Conservation (phyloP, 2,329 filamentous ascomycete species). For the Aspergillus sp. region DNA sequence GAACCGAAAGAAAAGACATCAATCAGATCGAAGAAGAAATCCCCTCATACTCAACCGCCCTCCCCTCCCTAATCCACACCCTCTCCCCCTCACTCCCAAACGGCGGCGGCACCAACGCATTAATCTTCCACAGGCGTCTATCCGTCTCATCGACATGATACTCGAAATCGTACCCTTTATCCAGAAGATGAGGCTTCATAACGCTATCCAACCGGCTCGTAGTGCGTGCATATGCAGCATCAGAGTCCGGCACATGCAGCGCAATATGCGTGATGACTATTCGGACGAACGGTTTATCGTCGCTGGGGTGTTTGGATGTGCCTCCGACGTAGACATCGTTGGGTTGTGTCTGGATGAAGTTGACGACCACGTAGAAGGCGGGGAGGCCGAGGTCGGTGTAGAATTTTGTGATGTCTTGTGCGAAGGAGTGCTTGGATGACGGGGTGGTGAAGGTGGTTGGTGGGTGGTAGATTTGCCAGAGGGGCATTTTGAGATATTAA, state of each 20-base stretch:
- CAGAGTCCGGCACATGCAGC: constrained; percentile 11
- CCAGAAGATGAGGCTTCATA: constrained; percentile 20
- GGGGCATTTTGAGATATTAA: neutral
- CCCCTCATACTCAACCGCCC: neutral
- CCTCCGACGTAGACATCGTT: constrained; percentile 16
- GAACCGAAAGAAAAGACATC: neutral
- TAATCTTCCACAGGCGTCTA: constrained; percentile 28
- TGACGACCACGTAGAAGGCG: constrained; percentile 33
- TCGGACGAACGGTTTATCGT: constrained; percentile 21
- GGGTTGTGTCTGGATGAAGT: constrained; percentile 24
- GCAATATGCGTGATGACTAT: constrained; percentile 25
- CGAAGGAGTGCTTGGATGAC: constrained; percentile 18
- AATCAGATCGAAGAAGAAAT: neutral
- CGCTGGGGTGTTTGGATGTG: neutral
- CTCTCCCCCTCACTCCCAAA: constrained; percentile 9
- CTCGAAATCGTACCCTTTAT: constrained; percentile 25
- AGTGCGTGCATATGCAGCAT: constrained; percentile 7
- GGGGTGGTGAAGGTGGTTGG: constrained; percentile 14
- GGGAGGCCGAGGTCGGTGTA: constrained; percentile 28
- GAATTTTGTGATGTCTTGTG: constrained; percentile 28
- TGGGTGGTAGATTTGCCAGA: constrained; percentile 23
- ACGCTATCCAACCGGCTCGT: constrained; percentile 13
- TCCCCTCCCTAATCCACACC: constrained; percentile 1
- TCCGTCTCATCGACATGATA: constrained; percentile 26
- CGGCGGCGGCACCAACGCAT: constrained; percentile 24